Percentiles rank a stretch among this genome's conserved stretches.
These are phyloP conservation scores for Sugiyamaella neomexicana DNA, from an alignment of 1,139 yeast species.

Conservation along the genomic window DNA sequence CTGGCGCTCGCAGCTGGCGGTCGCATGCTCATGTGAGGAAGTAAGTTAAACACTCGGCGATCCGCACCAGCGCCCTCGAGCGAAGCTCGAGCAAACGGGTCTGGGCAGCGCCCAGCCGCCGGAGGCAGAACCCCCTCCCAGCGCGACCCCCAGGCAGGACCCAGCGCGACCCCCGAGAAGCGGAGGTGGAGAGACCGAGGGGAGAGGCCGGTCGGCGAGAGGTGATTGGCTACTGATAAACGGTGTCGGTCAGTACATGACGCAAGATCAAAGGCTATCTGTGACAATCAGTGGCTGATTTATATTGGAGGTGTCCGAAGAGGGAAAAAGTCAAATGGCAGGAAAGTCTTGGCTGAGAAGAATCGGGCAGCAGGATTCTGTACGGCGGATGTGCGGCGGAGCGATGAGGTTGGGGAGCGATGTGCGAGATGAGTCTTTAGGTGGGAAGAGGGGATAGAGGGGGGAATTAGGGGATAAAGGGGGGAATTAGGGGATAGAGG, in stretches of 20 bases:
- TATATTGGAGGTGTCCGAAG: not conserved
- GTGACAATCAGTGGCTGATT: not conserved
- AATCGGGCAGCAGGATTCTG: too few relatives aligned
- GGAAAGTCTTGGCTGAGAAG: not conserved
- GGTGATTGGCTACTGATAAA: not conserved
- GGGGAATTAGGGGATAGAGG: too few relatives aligned
- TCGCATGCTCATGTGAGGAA: too few relatives aligned
- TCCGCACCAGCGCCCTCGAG: not conserved
- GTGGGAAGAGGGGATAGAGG: too few relatives aligned
- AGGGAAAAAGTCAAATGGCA: not conserved
- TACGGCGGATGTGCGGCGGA: too few relatives aligned
- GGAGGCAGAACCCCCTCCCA: not conserved
- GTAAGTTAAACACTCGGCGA: too few relatives aligned
- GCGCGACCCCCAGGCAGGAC: too few relatives aligned
- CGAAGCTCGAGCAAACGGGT: not conserved
- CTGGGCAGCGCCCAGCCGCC: not conserved
- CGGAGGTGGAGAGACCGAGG: too few relatives aligned
- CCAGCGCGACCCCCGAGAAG: too few relatives aligned
- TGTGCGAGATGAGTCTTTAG: too few relatives aligned
- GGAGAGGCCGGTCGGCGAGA: not conserved
- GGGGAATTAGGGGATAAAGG: too few relatives aligned
- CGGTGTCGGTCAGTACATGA: not conserved
- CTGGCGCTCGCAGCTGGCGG: not conserved
- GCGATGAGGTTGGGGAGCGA: too few relatives aligned
- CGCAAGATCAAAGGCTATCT: not conserved